These are phyloP conservation scores for Fusarium sp. DNA, from an alignment of 2,329 filamentous ascomycete genomes.

Conservation along the genomic window DNA sequence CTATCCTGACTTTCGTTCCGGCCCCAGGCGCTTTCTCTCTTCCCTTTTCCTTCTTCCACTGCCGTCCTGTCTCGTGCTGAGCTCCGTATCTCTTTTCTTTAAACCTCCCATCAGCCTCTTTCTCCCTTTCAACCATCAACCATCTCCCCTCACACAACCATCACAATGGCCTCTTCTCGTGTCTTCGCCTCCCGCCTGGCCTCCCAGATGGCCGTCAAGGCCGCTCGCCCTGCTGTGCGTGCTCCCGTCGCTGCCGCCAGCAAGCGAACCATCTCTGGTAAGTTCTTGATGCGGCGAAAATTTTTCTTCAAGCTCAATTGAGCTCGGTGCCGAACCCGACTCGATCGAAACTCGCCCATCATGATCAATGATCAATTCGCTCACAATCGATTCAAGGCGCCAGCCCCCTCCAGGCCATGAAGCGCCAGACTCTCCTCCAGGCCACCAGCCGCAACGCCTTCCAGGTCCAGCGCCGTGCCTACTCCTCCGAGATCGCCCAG, in stretches of 20 bases:
- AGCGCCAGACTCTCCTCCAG: constrained; percentile 78
- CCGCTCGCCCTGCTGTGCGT: constrained; percentile 79
- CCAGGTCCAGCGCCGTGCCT: constrained; percentile 75
- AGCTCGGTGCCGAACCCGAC: constrained; percentile 40
- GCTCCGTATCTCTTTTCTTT: constrained; percentile 51
- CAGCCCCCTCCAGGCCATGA: constrained; percentile 77
- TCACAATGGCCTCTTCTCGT: constrained; percentile 84
- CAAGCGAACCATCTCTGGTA: constrained; percentile 82
- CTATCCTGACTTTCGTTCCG: constrained; percentile 52
- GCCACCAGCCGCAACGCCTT: constrained; percentile 73
- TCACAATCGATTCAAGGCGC: constrained; percentile 58
- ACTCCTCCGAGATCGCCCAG: constrained; percentile 89
- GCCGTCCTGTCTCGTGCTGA: constrained; percentile 50
- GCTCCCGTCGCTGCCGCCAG: constrained; percentile 71
- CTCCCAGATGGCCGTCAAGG: constrained; percentile 80
- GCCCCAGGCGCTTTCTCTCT: constrained; percentile 54
- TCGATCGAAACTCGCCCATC: constrained; percentile 48
- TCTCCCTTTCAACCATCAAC: constrained; percentile 44
- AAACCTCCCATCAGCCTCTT: constrained; percentile 50
- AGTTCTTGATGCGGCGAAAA: constrained; percentile 55
- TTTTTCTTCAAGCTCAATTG: constrained; percentile 47
- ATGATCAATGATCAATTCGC: constrained; percentile 47
- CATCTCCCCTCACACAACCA: constrained; percentile 58
- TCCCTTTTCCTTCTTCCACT: constrained; percentile 55
- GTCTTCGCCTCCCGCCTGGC: constrained; percentile 82